phyloP scores from a whole-genome alignment of 495 filamentous ascomycete species.

The Zalerion maritima region DNA sequence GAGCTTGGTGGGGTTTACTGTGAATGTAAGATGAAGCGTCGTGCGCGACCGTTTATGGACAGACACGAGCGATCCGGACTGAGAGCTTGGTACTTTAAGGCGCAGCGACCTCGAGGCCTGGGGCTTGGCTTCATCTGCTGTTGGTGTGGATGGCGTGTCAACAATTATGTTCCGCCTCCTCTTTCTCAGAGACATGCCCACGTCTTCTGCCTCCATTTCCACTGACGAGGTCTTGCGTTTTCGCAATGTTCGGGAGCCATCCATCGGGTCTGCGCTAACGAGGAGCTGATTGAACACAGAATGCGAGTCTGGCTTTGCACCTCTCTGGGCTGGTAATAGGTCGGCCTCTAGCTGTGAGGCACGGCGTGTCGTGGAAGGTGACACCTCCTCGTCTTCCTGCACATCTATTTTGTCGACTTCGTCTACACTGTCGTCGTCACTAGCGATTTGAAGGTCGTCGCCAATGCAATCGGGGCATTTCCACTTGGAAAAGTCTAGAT shows the following conservation, averaged over 20 bases:
- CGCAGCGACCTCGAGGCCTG: conserved; percentile 26
- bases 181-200: conserved; percentile 26
- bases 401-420: conserved; percentile 22
- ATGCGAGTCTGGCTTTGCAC: conserved; percentile 61
- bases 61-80: conserved; percentile 7
- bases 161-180: conserved; percentile 25
- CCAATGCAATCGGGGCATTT: conserved; percentile 63
- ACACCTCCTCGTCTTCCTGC: conserved; percentile 19
- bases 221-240: conserved; percentile 63
- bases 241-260: conserved; percentile 71
- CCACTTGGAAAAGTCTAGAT: conserved; percentile 54
- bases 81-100: conserved; percentile 15
- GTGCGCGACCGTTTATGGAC: conserved; percentile 24
- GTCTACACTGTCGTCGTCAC: conserved; percentile 18
- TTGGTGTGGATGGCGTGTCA: conserved; percentile 14
- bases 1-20: conserved; percentile 43
- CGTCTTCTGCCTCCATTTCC: conserved; percentile 24
- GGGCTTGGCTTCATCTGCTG: conserved; percentile 18
- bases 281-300: conserved; percentile 74
- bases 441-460: conserved; percentile 44
- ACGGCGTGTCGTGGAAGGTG: conserved; percentile 22
- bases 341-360: conserved; percentile 50
- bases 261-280: conserved; percentile 66
- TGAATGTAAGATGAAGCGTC: conserved; percentile 32
- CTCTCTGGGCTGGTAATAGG: conserved; percentile 58